Evolutionary conservation across 495 filamentous ascomycete species (phyloP).

Genomic region (Pseudomonodictys pantanalensis): DNA sequence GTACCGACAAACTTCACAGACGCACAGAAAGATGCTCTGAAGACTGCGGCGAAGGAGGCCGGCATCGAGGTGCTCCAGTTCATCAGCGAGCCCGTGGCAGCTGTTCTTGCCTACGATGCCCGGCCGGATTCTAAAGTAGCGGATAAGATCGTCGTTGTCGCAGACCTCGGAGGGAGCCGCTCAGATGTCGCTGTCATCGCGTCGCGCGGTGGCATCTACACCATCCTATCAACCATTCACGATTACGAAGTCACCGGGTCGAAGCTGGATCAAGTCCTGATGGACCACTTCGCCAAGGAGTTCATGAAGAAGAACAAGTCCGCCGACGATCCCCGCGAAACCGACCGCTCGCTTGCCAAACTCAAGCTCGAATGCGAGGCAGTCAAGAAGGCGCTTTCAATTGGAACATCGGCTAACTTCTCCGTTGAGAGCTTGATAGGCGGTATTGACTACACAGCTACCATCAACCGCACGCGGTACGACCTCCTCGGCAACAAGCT

Average conservation of each 20-base stretch:
- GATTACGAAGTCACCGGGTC: slow-evolving; percentile 87
- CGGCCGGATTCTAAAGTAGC: slow-evolving; percentile 66
- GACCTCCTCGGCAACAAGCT: slow-evolving; percentile 83
- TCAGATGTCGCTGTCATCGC: slow-evolving; percentile 89
- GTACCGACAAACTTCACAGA: slow-evolving; percentile 92
- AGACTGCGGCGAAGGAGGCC: slow-evolving; percentile 72
- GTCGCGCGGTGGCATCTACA: slow-evolving; percentile 93
- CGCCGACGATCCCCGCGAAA: slow-evolving; percentile 69
- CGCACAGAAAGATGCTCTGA: slow-evolving; percentile 75
- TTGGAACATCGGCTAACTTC: slow-evolving; percentile 83
- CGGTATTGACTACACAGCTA: slow-evolving; percentile 85
- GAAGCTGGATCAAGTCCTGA: slow-evolving; percentile 80
- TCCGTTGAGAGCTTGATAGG: slow-evolving; percentile 84
- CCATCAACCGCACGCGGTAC: slow-evolving; percentile 88
- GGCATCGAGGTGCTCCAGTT: slow-evolving; percentile 87
- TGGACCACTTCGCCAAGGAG: slow-evolving; percentile 97
- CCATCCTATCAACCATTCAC: slow-evolving; percentile 85
- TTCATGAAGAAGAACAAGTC: slow-evolving; percentile 91
- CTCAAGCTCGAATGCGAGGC: slow-evolving; percentile 86
- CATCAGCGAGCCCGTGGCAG: slow-evolving; percentile 89
- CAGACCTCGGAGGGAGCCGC: slow-evolving; percentile 87
- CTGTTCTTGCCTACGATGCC: slow-evolving; percentile 88
- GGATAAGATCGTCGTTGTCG: slow-evolving; percentile 90
- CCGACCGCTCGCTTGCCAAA: slow-evolving; percentile 80
- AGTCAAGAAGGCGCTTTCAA: slow-evolving; percentile 82